Evolutionary conservation across 257 asterid genomes (phyloP), one percentile per base, ranked within the genome.

Genomic region (Ajuga chamaepitys): DNA sequence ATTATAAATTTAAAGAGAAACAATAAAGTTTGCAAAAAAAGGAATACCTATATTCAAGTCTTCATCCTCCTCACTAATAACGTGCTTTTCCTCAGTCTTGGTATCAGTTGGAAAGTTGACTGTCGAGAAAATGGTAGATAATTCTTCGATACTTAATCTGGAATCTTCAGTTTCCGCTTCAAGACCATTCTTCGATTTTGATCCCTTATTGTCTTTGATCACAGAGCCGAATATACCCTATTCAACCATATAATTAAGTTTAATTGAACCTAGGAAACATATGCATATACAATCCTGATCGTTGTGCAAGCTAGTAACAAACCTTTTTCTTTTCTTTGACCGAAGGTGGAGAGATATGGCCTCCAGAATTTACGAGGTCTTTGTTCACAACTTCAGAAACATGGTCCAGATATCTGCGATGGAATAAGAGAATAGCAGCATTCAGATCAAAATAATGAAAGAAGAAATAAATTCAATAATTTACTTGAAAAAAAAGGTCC

Each of bases 251-350:
- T 47, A 60, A 26, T 7, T 3, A 48, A 42, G 7, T 4, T 18
- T 38, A 40, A 41, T 21, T 50, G 26, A 22, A 2, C 37, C 37
- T 30, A 5, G 4, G 7, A 30, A 3, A 30, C 4, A 30, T 5
- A 45, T 5, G 52, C 5, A 24, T 46, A 58, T 42, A 64, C 38
- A 40, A 10, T 52, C 48, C 20, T 28, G 7, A 44, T 16, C 20
- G 58, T 47, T 13, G 62, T 22, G 51, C 4, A 41, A 69, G 61
- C 54, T 13, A 22, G 42, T 13, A 9, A 64, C 56, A 0, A 16
- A 89, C 98, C 98, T 83, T 93, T 75, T 85, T 89, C 95, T 89
- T 93, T 75, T 93, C 97, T 74, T 82, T 93, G 8, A 69, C 11
- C 26, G 76, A 11, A 24, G 84, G 78, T 2, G 82, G 40, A 35